Percentiles rank a stretch among this genome's conserved stretches.
These are phyloP conservation scores for Mycosphaerelloides madeirae DNA, from an alignment of 2,329 filamentous ascomycete species.

Conservation along the genomic window DNA sequence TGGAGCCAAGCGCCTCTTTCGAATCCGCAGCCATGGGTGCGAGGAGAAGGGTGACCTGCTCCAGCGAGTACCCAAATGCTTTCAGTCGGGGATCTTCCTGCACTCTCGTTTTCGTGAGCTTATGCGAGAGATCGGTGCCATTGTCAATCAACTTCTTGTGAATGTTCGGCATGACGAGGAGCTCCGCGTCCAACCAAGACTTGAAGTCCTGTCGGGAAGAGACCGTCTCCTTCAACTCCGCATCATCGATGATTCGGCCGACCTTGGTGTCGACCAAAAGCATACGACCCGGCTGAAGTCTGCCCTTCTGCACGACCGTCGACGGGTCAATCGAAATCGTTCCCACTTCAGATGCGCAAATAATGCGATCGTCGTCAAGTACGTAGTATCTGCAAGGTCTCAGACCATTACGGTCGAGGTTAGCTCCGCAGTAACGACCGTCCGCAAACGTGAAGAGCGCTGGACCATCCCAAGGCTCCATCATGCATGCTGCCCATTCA, in stretches of 20 bases:
- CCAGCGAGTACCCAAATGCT: slow-evolving; percentile 89
- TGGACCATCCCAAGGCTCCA: slow-evolving; percentile 98
- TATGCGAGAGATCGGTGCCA: slow-evolving; percentile 59
- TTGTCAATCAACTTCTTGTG: slow-evolving; percentile 57
- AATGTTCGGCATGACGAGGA: slow-evolving; percentile 75
- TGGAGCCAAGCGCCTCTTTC: slow-evolving; percentile 93
- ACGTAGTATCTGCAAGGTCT: slow-evolving; percentile 96
- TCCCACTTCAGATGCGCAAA: slow-evolving; percentile 94
- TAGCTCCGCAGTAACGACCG: slow-evolving; percentile 93
- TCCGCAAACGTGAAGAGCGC: slow-evolving; percentile 96
- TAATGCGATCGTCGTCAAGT: slow-evolving; percentile 92
- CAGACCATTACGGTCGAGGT: slow-evolving; percentile 91
- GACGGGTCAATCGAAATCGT: slow-evolving; percentile 90
- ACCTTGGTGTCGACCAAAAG: slow-evolving; percentile 86
- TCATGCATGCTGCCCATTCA: slow-evolving; percentile 96
- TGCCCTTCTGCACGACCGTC: slow-evolving; percentile 84
- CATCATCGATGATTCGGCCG: slow-evolving; percentile 90
- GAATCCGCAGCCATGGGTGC: slow-evolving; percentile 96
- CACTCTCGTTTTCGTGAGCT: slow-evolving; percentile 64
- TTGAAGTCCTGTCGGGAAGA: slow-evolving; percentile 83
- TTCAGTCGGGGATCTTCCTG: slow-evolving; percentile 81
- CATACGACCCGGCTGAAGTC: slow-evolving; percentile 92
- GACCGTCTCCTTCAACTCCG: slow-evolving; percentile 84
- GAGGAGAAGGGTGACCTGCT: slow-evolving; percentile 87
- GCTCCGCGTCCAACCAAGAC: slow-evolving; percentile 78